These are phyloP conservation scores for Podaxis sp. DNA, from an alignment of 768 basidiomycete species.

Conservation along the genomic window DNA sequence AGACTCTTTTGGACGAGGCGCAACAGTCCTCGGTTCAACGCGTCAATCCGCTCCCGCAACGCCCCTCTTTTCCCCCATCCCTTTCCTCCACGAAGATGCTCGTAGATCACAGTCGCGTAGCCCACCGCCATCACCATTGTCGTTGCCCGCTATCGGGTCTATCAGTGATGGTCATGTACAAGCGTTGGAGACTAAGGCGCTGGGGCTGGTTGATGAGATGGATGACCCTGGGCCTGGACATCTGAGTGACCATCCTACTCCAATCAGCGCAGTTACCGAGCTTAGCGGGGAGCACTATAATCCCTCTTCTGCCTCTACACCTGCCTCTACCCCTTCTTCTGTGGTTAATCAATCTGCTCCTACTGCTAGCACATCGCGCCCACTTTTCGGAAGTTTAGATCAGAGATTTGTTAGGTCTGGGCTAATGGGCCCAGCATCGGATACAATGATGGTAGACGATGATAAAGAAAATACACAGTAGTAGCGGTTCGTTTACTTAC, in stretches of 20 bases:
- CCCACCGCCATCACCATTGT: conserved; percentile 73
- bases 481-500: neutral
- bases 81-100: conserved; percentile 83
- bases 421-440: conserved; percentile 30
- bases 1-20: conserved; percentile 34
- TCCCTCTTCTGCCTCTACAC: neutral
- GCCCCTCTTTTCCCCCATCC: conserved; percentile 84
- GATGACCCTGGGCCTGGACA: conserved; percentile 85
- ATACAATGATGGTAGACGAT: conserved; percentile 51
- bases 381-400: conserved; percentile 56
- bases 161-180: conserved; percentile 30
- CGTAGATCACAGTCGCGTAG: conserved; percentile 77
- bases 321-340: neutral
- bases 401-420: conserved; percentile 61
- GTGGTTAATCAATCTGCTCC: neutral
- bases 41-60: conserved; percentile 65
- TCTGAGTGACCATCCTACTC: conserved; percentile 76
- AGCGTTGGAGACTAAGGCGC: conserved; percentile 43
- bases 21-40: conserved; percentile 43
- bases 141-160: conserved; percentile 35
- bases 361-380: conserved; percentile 29
- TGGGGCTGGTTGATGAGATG: conserved; percentile 83
- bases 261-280: conserved; percentile 63
- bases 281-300: conserved; percentile 16
- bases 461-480: conserved; percentile 47